Base-by-base conservation (phyloP, 2,329 filamentous ascomycete species). In the Apiospora hydei region DNA sequence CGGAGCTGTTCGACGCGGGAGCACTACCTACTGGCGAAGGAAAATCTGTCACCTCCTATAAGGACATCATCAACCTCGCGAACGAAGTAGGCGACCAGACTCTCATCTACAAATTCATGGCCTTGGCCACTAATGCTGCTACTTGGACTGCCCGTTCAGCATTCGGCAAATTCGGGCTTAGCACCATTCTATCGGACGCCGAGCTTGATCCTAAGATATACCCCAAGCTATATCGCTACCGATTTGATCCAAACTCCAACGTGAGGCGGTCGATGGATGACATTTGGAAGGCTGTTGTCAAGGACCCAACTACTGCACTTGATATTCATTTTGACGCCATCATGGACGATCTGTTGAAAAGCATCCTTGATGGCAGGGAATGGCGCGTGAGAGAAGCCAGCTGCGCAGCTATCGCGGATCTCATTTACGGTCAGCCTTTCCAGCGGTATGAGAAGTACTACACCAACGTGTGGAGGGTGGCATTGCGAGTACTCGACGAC, bases 51-150 rank as follows among this genome's bases (percentile, higher is more conserved):
- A 98, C 94, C 0, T 98, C 96, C 0, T 99, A 99, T 85, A 98
- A 97, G 80, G 96, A 99, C 79, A 98, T 99, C 76, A 93, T 99
- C 82, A 96, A 88, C 76, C 86, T 99, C 67, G 96, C 96, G n/a
- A 94, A 96, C 61, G 96, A 99, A 83, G 95, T 98, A 46, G 96
- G 96, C 14, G 96, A 99, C 78, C 96, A 96, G 72, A 95, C 93
- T 76, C 86, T 99, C n/a, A 94, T 98, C 0, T 99, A 99, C 85
- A 94, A 95, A 73, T 98, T 99, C 84, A 99, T 99, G 96, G 96
- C 95, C 0, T 88, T 99, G 76, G 96, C 96, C 3, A 94, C 95
- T 1, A 98, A 98, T 78, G 97, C 97, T 67, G 95, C 95, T 0
- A 97, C 97, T 21, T 99, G 96, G 96, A 96, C 95, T 1, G 97